A percentile compares a stretch with the other conserved stretches of the same genome.
Conservation (phyloP, 768 basidiomycete genomes). For the Botryobasidium botryosum region DNA sequence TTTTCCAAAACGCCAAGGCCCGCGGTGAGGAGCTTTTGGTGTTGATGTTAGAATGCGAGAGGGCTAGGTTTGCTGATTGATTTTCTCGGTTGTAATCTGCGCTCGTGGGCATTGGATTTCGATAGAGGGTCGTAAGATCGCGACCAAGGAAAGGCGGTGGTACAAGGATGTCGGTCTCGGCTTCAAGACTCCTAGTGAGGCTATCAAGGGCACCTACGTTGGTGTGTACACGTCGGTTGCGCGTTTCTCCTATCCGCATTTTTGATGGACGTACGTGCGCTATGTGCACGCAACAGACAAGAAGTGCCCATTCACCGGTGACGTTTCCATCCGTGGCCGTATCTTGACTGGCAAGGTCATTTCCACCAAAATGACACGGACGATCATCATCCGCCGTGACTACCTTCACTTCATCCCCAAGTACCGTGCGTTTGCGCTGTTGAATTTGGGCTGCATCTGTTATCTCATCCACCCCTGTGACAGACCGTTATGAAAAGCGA, state of each 20-base stretch:
- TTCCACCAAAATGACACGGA: slow-evolving; percentile 99
- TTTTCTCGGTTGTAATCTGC: neutral
- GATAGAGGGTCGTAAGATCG: slow-evolving; percentile 74
- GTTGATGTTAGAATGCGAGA: neutral
- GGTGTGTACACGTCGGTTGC: slow-evolving; percentile 34
- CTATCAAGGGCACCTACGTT: slow-evolving; percentile 91
- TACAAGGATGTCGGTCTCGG: slow-evolving; percentile 97
- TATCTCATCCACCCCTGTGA: neutral
- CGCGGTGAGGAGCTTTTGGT: slow-evolving; percentile 43
- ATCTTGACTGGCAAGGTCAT: slow-evolving; percentile 96
- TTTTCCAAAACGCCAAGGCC: slow-evolving; percentile 95
- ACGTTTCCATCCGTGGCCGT: slow-evolving; percentile 95
- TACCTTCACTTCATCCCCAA: slow-evolving; percentile 96
- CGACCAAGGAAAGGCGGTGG: slow-evolving; percentile 94
- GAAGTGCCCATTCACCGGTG: slow-evolving; percentile 98
- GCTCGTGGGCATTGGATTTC: neutral
- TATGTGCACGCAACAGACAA: slow-evolving; percentile 45
- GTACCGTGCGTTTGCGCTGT: slow-evolving; percentile 54
- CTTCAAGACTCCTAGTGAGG: slow-evolving; percentile 91
- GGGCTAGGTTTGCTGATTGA: neutral
- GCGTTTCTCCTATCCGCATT: neutral
- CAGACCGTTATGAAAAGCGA: slow-evolving; percentile 95
- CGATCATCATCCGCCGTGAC: slow-evolving; percentile 88
- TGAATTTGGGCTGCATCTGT: neutral
- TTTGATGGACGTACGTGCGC: neutral